Evolutionary conservation across 2,329 filamentous ascomycete species (phyloP).

Genomic region (Teratosphaeria epicoccoides): DNA sequence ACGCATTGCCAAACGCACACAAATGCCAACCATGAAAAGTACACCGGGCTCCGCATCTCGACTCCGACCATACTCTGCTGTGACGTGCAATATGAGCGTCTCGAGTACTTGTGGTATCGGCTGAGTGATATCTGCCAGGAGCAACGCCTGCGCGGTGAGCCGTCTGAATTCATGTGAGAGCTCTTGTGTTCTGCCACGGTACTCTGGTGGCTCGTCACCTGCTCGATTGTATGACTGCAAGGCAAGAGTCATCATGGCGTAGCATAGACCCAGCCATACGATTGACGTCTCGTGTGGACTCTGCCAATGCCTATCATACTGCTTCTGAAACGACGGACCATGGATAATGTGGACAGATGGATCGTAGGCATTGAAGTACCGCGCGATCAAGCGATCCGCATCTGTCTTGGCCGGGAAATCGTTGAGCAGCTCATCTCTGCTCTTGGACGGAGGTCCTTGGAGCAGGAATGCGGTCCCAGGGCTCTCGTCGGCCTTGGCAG

Average conservation of each 20-base stretch:
- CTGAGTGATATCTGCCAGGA: conserved; percentile 66
- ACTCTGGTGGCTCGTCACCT: conserved; percentile 69
- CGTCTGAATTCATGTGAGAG: conserved; percentile 49
- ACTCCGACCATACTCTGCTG: conserved; percentile 62
- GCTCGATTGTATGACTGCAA: conserved; percentile 71
- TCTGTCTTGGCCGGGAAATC: conserved; percentile 71
- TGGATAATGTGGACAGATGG: conserved; percentile 48
- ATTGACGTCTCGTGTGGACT: conserved; percentile 61
- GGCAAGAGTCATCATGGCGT: conserved; percentile 64
- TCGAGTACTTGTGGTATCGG: conserved; percentile 67
- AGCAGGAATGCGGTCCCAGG: conserved; percentile 67
- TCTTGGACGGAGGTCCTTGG: conserved; percentile 57
- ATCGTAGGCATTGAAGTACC: conserved; percentile 80
- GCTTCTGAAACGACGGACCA: conserved; percentile 70
- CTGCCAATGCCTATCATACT: conserved; percentile 59
- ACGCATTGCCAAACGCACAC: conserved; percentile 53
- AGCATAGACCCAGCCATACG: conserved; percentile 70
- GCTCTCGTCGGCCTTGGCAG: conserved; percentile 50
- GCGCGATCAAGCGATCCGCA: conserved; percentile 72
- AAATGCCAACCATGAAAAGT: conserved; percentile 49
- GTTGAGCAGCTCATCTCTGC: conserved; percentile 65
- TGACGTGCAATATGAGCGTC: conserved; percentile 63
- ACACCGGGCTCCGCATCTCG: conserved; percentile 64
- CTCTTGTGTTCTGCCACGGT: conserved; percentile 51
- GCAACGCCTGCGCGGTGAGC: conserved; percentile 66